Evolutionary conservation across 78 protist genomes (phyloP).

Genomic region (Polysphondylium violaceum): DNA sequence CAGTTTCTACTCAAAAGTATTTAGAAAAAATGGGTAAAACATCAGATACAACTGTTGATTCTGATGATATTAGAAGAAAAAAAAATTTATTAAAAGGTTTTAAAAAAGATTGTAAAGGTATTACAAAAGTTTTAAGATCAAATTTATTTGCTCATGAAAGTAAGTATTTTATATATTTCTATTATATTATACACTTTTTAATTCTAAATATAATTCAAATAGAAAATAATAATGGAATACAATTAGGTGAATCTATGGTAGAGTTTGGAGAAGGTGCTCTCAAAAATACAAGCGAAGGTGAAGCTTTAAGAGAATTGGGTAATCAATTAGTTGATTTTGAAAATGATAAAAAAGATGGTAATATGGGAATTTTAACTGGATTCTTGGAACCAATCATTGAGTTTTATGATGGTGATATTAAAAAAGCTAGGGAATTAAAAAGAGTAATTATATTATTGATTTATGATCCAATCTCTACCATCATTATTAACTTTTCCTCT

Average conservation of each 20-base stretch:
- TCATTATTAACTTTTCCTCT: background rate
- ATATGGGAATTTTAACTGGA: background rate
- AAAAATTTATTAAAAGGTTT: constrained; percentile 7
- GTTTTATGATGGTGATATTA: constrained; percentile 36
- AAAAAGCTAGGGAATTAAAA: constrained; percentile 73
- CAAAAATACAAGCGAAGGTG: constrained; percentile 37
- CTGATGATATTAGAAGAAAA: constrained; percentile 46
- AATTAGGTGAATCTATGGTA: constrained; percentile 33
- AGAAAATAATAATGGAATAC: constrained; percentile 8
- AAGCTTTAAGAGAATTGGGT: constrained; percentile 42
- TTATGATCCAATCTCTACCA: background rate
- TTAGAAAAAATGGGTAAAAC: constrained; percentile 46
- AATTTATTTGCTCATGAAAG: constrained; percentile 6
- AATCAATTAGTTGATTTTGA: constrained; percentile 48
- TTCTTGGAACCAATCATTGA: constrained; percentile 46
- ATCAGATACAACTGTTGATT: background rate
- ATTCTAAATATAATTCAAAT: background rate
- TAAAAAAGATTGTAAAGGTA: constrained; percentile 34
- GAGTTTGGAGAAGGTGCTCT: constrained; percentile 58
- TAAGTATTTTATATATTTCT: constrained; percentile 5
- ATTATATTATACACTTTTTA: background rate
- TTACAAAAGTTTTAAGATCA: constrained; percentile 18
- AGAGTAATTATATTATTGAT: constrained; percentile 22
- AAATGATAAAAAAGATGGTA: constrained; percentile 23
- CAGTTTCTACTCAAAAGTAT: constrained; percentile 66